Evolutionary conservation across 192 early-diverging fungal species (phyloP), one percentile per base, ranked within the genome.

Genomic region (Oehlia diaphana): DNA sequence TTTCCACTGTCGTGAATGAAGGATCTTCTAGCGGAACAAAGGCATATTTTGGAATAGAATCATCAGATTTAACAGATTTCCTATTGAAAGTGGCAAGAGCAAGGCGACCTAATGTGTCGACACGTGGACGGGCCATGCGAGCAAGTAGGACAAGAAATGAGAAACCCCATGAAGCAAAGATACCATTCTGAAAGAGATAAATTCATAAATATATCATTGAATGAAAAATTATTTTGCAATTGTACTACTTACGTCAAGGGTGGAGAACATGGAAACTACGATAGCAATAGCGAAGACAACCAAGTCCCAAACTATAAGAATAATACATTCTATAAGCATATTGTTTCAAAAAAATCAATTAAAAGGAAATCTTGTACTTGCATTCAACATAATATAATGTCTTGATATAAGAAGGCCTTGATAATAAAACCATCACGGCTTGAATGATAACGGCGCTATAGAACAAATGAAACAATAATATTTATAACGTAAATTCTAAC

Each of bases 381-480:
- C 63, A 12, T 9, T 65, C 9, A 10, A 65, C 63, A 26, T 65
- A 0, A 65, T 65, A 65, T 26, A 65, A 65, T 26, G 28, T 28
- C 63, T 33, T 65, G 23, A 65, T 0, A 26, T 65, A 65, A 65
- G 63, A 65, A 65, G 63, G 63, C 10, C 9, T 26, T 65, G 23
- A 5, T 65, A 65, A 65, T 65, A 65, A 65, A 65, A 65, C 63
- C 63, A 65, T 26, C 42, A 98, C 94, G 21, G 95, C 93, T 74
- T 89, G 90, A 79, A 95, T 92, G 79, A 97, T 95, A 61, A 98
- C 90, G 2, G 95, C 95, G 39, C 50, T 77, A 77, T 26, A 65
- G 63, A 65, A 12, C 4, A 65, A 26, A 26, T 12, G 23, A 65
- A 65, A 7, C 0, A 65, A 10, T 23, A 65, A 61, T 19, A 19